Percentiles rank a stretch among this genome's conserved stretches.
These are phyloP conservation scores for Teratosphaeriaceae sp. DNA, from an alignment of 2,329 filamentous ascomycete genomes.

Conservation along the genomic window DNA sequence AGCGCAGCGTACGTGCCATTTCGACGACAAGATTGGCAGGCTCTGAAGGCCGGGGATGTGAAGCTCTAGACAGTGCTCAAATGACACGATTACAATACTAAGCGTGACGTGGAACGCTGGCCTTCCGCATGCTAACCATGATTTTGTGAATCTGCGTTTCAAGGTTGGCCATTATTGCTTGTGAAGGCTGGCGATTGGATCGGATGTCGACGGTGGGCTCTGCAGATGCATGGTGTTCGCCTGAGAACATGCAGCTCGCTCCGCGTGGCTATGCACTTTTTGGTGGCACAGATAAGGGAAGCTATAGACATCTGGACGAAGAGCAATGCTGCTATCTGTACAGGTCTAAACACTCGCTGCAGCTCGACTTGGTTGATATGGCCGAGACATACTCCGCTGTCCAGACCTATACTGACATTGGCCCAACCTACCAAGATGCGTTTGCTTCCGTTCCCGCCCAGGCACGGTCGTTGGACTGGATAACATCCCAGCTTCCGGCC, in stretches of 20 bases:
- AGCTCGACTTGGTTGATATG: neutral
- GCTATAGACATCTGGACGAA: too few species aligned
- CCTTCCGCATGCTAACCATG: neutral
- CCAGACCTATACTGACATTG: slow-evolving; percentile 1
- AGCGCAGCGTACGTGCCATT: slow-evolving; percentile 60
- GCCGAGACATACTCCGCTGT: neutral
- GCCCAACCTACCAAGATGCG: slow-evolving; percentile 7
- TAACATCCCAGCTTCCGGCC: neutral
- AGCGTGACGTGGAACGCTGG: neutral
- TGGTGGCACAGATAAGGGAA: too few species aligned
- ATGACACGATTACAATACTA: neutral
- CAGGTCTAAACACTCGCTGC: too few species aligned
- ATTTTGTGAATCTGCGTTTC: too few species aligned
- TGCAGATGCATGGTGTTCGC: too few species aligned
- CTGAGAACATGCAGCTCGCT: too few species aligned
- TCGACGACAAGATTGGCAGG: slow-evolving; percentile 58
- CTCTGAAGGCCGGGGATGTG: slow-evolving; percentile 59
- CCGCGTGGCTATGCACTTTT: too few species aligned
- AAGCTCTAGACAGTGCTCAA: slow-evolving; percentile 48
- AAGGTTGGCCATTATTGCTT: too few species aligned
- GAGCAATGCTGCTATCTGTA: too few species aligned
- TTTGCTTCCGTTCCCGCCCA: slow-evolving; percentile 1
- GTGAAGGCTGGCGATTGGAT: too few species aligned
- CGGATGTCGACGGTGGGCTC: too few species aligned
- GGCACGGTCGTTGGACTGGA: slow-evolving; percentile 1